phyloP scores from a whole-genome alignment of 148 eudicot species.

The Talinum fruticosum region DNA sequence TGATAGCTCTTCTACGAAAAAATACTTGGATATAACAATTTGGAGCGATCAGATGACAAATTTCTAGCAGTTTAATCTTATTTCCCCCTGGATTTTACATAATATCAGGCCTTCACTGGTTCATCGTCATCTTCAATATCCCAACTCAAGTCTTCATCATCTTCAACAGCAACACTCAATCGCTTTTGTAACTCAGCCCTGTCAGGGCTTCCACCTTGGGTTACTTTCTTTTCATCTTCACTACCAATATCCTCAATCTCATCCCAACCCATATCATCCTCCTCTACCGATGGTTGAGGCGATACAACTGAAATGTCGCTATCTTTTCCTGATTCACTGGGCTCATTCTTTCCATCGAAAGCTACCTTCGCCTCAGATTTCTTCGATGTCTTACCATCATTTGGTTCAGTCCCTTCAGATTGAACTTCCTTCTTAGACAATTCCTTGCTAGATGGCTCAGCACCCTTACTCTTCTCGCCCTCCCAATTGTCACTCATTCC shows the following conservation, averaged over 20 bases:
- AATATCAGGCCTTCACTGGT: slow-evolving; percentile 6
- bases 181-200: slow-evolving; percentile 48
- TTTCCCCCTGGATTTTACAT: not conserved
- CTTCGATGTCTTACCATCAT: slow-evolving; percentile 16
- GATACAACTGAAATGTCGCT: slow-evolving; percentile 57
- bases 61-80: not conserved
- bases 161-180: slow-evolving; percentile 29
- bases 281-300: slow-evolving; percentile 49
- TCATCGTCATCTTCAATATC: slow-evolving; percentile 46
- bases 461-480: slow-evolving; percentile 3
- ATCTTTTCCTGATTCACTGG: slow-evolving; percentile 33
- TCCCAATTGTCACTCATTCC: not conserved
- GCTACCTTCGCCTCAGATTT: slow-evolving; percentile 26
- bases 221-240: slow-evolving; percentile 36
- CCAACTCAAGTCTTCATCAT: slow-evolving; percentile 45
- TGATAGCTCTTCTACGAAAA: not conserved
- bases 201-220: slow-evolving; percentile 31
- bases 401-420: slow-evolving; percentile 28
- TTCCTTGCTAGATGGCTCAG: slow-evolving; percentile 18
- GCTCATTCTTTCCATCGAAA: slow-evolving; percentile 44
- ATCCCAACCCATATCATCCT: slow-evolving; percentile 81
- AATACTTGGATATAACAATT: not conserved
- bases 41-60: not conserved
- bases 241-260: slow-evolving; percentile 59
- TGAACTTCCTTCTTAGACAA: slow-evolving; percentile 23